phyloP scores from a whole-genome alignment of 2,329 filamentous ascomycete species.

The Aspergillus sergii region DNA sequence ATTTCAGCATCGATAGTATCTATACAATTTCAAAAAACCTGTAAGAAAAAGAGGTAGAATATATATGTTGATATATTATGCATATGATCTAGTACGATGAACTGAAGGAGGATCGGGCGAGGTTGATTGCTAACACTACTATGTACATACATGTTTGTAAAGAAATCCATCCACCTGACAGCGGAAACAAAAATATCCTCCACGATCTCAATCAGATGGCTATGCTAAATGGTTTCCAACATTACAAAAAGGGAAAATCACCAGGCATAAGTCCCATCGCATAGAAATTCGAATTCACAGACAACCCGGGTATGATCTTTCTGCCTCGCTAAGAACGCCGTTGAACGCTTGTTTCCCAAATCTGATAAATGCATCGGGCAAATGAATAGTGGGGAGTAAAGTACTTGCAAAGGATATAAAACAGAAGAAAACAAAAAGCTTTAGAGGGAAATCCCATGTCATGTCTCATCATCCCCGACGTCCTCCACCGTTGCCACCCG shows the following conservation, averaged over 20 bases:
- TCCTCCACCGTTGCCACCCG: slow-evolving; percentile 41
- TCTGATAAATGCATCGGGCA: neutral
- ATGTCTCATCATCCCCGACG: slow-evolving; percentile 32
- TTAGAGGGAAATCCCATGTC: slow-evolving; percentile 1
- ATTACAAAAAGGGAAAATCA: slow-evolving; percentile 1
- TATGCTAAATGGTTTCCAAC: slow-evolving; percentile 1
- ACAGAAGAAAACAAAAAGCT: slow-evolving; percentile 5
- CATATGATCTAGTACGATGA: too few relatives aligned
- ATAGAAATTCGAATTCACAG: slow-evolving; percentile 7
- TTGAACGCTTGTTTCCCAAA: slow-evolving; percentile 1
- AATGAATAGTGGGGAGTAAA: neutral
- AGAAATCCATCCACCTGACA: neutral
- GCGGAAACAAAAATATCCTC: neutral
- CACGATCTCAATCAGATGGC: neutral
- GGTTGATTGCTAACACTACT: slow-evolving; percentile 15
- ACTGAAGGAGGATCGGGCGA: slow-evolving; percentile 2
- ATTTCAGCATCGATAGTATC: too few relatives aligned
- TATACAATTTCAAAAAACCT: too few relatives aligned
- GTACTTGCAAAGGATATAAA: slow-evolving; percentile 1
- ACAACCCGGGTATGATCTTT: slow-evolving; percentile 23
- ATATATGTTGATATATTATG: too few relatives aligned
- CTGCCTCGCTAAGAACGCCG: slow-evolving; percentile 11
- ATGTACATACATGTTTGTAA: neutral
- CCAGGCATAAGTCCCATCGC: neutral
- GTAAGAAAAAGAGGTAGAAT: too few relatives aligned